Evolutionary conservation across 2,329 filamentous ascomycete genomes (phyloP).

Genomic region (Nemania abortiva): DNA sequence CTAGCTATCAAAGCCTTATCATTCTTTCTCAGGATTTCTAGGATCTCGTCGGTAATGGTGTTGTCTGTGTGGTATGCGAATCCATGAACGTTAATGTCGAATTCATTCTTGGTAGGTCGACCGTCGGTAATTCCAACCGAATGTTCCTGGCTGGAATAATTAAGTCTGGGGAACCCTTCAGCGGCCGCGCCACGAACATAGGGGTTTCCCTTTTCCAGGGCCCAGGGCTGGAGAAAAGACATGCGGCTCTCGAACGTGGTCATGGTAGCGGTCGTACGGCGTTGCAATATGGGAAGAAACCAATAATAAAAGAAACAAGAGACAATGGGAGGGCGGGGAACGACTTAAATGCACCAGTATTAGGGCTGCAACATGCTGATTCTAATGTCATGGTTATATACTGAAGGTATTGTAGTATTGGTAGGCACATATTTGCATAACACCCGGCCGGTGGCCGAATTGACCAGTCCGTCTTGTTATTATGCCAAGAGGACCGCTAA

Average conservation of each 20-base stretch:
- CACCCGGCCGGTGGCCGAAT: neutral
- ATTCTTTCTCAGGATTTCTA: neutral
- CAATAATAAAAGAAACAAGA: neutral
- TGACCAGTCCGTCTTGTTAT: neutral
- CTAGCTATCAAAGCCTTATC: neutral
- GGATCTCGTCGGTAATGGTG: neutral
- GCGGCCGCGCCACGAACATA: conserved; percentile 15
- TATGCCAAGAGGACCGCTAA: neutral
- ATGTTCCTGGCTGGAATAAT: conserved; percentile 20
- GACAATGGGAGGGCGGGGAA: no score
- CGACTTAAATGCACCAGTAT: no score
- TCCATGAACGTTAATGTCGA: neutral
- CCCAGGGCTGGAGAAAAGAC: conserved; percentile 29
- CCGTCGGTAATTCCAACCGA: conserved; percentile 16
- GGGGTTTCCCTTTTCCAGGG: conserved; percentile 5
- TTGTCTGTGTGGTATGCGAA: conserved; percentile 5
- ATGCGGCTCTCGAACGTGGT: conserved; percentile 22
- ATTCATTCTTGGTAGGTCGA: conserved; percentile 21
- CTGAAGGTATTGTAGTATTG: neutral
- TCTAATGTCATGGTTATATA: neutral
- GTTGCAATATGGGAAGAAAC: neutral
- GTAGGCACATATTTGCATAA: neutral
- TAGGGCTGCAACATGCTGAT: no score
- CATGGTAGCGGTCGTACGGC: neutral
- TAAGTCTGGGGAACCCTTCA: conserved; percentile 18